Base-by-base conservation (phyloP, 2,329 filamentous ascomycete genomes). In the Ophiosphaerella narmari region DNA sequence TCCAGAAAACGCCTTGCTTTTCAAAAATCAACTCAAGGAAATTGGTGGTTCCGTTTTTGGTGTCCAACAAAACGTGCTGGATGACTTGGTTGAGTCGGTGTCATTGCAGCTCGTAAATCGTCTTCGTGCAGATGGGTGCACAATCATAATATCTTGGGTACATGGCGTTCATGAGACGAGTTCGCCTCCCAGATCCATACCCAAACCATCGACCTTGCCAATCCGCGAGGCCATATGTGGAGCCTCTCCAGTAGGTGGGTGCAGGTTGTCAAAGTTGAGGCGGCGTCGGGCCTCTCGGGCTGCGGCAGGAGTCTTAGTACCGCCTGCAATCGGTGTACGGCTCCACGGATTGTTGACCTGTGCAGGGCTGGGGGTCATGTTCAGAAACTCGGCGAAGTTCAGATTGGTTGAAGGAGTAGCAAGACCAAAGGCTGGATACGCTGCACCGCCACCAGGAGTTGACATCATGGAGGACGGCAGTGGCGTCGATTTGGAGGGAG, bases 341-440 rank as follows among this genome's bases (percentile, higher is more conserved):
- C 76, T 77, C 89, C 91, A 97, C 8, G 86, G 83, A 61, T 86
- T 90, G 26, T 57, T 55, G 24, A 65, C 57, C 76, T 97, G 94
- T 23, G 91, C 94, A 16, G 94, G 94, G 67, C 91, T 96, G 0
- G 94, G 94, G 6, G 94, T 96, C 71, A 97, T 93, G 75, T 97
- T 97, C 70, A 97, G 88, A 75, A 96, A 99, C 70, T 99, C 94
- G 44, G 91, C 86, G 76, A 97, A 96, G 77, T 97, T 95, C 74
- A 97, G 95, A 40, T 80, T 84, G 67, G 92, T 89, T 13, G 87
- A 87, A 0, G 93, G 93, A 1, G 93, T 97, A 56, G 84, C 86
- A 43, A 88, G 85, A 65, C 74, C 76, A 48, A 86, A 81, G 41
- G 81, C 80, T 38, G 87, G 74, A 65, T 86, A 88, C 34, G 67